These are phyloP conservation scores for Echeveria elegans DNA, from an alignment of 164 flowering plant genomes.

Conservation along the genomic window DNA sequence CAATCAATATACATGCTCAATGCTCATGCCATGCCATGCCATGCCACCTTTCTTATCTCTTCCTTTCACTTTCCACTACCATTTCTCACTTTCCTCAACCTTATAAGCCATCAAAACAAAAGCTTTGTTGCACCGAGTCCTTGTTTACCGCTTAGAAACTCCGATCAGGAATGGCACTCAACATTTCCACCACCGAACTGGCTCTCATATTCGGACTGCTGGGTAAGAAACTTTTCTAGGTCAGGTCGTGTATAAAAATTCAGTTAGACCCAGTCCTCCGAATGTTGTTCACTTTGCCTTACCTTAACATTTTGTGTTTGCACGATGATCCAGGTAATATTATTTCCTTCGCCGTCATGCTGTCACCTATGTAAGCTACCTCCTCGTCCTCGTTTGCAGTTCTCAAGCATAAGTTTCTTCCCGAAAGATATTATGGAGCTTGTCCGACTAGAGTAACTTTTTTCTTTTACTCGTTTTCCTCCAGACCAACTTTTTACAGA, in stretches of 20 bases:
- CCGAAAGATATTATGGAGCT: background rate
- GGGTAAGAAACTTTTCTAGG: background rate
- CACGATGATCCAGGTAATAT: constrained; percentile 15
- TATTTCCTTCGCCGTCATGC: constrained; percentile 16
- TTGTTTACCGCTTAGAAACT: background rate
- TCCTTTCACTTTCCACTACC: background rate
- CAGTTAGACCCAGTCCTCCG: background rate
- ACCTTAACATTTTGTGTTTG: background rate
- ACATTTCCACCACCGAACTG: background rate
- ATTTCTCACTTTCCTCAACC: background rate
- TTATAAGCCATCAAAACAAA: background rate
- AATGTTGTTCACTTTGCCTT: too few relatives aligned
- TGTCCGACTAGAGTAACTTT: background rate
- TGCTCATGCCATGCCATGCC: background rate
- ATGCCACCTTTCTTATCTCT: background rate
- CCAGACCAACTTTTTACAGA: constrained; percentile 36
- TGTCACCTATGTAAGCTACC: constrained; percentile 20
- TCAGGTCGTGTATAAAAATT: background rate
- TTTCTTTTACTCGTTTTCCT: background rate
- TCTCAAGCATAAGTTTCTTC: too few relatives aligned
- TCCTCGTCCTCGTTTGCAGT: too few relatives aligned
- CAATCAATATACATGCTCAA: too few relatives aligned
- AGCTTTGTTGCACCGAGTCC: background rate
- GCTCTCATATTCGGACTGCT: background rate
- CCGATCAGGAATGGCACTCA: background rate